These are phyloP conservation scores for Clonostachys byssicola DNA, from an alignment of 2,329 filamentous ascomycete genomes.

Conservation along the genomic window DNA sequence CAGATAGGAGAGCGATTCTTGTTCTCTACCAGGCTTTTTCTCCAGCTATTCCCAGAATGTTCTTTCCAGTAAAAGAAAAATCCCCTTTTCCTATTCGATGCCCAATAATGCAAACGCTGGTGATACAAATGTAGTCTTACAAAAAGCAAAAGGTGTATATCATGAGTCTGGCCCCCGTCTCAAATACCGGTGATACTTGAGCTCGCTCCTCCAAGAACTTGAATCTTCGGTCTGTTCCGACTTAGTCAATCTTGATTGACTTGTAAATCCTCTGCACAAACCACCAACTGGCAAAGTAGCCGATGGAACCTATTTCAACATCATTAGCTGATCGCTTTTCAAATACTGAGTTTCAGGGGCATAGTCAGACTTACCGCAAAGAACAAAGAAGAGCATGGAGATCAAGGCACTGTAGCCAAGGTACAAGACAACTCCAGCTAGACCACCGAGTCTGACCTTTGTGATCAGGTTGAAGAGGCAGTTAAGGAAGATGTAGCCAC, in stretches of 20 bases:
- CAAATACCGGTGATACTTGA: too few relatives aligned
- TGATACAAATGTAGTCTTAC: slow-evolving; percentile 26
- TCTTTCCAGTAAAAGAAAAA: too few relatives aligned
- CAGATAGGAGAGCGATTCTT: too few relatives aligned
- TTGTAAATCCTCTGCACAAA: slow-evolving; percentile 93
- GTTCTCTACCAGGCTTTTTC: too few relatives aligned
- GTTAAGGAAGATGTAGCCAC: slow-evolving; percentile 87
- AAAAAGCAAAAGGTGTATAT: slow-evolving; percentile 2
- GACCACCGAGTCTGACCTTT: slow-evolving; percentile 77
- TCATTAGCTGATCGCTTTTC: slow-evolving; percentile 9
- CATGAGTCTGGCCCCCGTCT: neutral
- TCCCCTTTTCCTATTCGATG: too few relatives aligned
- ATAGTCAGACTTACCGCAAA: slow-evolving; percentile 69
- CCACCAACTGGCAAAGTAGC: slow-evolving; percentile 90
- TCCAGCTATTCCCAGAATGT: too few relatives aligned
- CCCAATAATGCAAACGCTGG: slow-evolving; percentile 13
- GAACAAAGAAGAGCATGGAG: slow-evolving; percentile 86
- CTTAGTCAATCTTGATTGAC: slow-evolving; percentile 95
- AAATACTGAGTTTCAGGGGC: neutral
- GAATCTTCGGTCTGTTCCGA: neutral
- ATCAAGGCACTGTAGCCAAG: slow-evolving; percentile 88
- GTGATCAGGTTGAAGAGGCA: slow-evolving; percentile 88
- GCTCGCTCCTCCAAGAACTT: neutral
- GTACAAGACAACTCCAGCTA: slow-evolving; percentile 87
- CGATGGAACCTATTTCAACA: slow-evolving; percentile 70